Base-by-base conservation (phyloP, 2,329 filamentous ascomycete species). In the Lachnellula suecica region DNA sequence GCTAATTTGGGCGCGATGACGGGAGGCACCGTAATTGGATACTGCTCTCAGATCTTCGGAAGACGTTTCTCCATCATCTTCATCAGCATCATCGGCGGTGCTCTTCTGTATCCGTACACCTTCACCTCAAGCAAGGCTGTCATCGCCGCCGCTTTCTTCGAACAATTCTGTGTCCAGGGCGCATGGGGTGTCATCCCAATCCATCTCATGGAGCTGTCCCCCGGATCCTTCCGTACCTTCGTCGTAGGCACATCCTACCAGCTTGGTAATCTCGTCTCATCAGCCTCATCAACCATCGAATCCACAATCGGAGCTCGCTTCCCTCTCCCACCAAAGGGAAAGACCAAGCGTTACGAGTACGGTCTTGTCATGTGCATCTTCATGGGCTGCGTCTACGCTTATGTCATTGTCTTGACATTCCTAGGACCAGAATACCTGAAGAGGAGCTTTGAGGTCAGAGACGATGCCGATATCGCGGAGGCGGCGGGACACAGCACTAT, bases 301-400 rank as follows among this genome's bases (percentile, higher is more conserved):
- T 90, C 91, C 54, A 86, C 85, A 11, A 78, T 91, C 46, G 78
- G 88, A 1, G 87, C 91, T 63, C 79, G 72, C 81, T 94, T 90
- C 68, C 89, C 89, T 0, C 76, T 95, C 3, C 76, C 84, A 0
- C 73, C 81, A 0, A 79, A 78, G 1, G 68, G 76, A 17, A 66
- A 70, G 1, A 77, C 73, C 0, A 68, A 71, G 43, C 75, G 87
- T 3, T 90, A 87, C 68, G 74, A 89, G 53, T 95, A 95, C 61
- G 90, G 89, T 35, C 85, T 85, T 61, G 90, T 95, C 9, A 93
- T 96, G 58, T 90, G 86, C 66, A 94, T 95, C 65, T 96, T 96
- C 71, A 91, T 96, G 88, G 91, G 51, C 11, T 53, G 47, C 20
- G 47, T 50, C 1, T 96, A 81, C 61, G 78, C 65, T 23, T 85